phyloP scores from a whole-genome alignment of 1,139 yeast genomes.

The Pichia sp. region DNA sequence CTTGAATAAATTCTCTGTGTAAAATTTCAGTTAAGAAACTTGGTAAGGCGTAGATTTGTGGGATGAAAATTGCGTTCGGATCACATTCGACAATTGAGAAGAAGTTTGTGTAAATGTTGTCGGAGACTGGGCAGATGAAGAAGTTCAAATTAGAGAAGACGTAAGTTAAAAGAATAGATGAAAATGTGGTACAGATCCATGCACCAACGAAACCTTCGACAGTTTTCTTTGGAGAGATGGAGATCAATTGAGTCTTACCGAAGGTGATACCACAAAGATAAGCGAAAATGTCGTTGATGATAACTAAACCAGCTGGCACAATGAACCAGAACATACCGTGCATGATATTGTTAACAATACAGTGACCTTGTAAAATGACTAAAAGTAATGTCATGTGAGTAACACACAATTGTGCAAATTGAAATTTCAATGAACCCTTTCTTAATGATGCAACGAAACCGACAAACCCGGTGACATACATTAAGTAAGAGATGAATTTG shows the following conservation, averaged over 20 bases:
- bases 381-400: slow-evolving; percentile 92
- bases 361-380: slow-evolving; percentile 93
- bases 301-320: slow-evolving; percentile 87
- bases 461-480: slow-evolving; percentile 86
- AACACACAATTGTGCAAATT: slow-evolving; percentile 89
- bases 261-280: slow-evolving; percentile 96
- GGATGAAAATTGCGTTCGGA: slow-evolving; percentile 82
- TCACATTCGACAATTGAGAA: slow-evolving; percentile 68
- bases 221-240: slow-evolving; percentile 94
- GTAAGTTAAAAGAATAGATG: slow-evolving; percentile 66
- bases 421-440: slow-evolving; percentile 87
- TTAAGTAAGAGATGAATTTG: slow-evolving; percentile 76
- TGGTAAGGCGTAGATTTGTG: slow-evolving; percentile 78
- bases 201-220: slow-evolving; percentile 98
- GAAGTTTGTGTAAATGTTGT: slow-evolving; percentile 36
- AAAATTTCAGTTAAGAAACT: slow-evolving; percentile 53
- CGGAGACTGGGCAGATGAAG: slow-evolving; percentile 82
- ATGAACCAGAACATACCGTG: slow-evolving; percentile 95
- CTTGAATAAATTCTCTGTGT: slow-evolving; percentile 46
- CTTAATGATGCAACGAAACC: slow-evolving; percentile 87
- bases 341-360: slow-evolving; percentile 85
- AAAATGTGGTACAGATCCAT: slow-evolving; percentile 87
- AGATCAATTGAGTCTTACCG: slow-evolving; percentile 90
- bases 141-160: slow-evolving; percentile 66
- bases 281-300: slow-evolving; percentile 94